Evolutionary conservation across 768 basidiomycete genomes (phyloP).

Genomic region (Hygrophoropsis aurantiaca): DNA sequence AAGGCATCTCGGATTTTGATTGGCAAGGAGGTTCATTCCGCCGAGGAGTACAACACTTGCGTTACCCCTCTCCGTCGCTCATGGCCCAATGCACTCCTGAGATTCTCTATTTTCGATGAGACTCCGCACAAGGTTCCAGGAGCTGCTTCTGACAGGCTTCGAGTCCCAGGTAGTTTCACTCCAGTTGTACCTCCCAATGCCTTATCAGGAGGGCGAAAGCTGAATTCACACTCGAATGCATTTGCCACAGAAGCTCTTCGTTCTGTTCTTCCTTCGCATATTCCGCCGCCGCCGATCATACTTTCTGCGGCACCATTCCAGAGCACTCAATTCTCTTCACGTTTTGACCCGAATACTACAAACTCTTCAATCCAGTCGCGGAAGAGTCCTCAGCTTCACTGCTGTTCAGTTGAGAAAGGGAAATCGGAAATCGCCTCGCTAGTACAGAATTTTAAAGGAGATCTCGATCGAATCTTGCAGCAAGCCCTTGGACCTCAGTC

Average conservation of each 20-base stretch:
- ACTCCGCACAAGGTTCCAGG: conserved; percentile 37
- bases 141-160: not conserved
- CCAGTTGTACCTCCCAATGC: not conserved
- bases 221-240: too few relatives aligned
- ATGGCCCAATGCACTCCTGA: conserved; percentile 61
- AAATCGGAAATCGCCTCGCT: conserved; percentile 50
- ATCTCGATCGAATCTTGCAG: conserved; percentile 48
- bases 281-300: conserved; percentile 37
- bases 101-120: conserved; percentile 62
- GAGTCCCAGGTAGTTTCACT: not conserved
- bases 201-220: not conserved
- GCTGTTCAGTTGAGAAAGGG: conserved; percentile 46
- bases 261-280: conserved; percentile 25
- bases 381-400: conserved; percentile 17
- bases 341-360: not conserved
- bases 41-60: conserved; percentile 55
- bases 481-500: conserved; percentile 33
- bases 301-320: conserved; percentile 23
- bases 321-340: not conserved
- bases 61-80: conserved; percentile 49
- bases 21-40: conserved; percentile 55
- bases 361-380: not conserved
- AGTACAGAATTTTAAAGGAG: conserved; percentile 50
- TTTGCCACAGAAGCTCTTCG: conserved; percentile 4
- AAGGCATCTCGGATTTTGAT: conserved; percentile 59